Conservation (phyloP, 768 basidiomycete species). For the Trichaptum fuscoviolaceum region DNA sequence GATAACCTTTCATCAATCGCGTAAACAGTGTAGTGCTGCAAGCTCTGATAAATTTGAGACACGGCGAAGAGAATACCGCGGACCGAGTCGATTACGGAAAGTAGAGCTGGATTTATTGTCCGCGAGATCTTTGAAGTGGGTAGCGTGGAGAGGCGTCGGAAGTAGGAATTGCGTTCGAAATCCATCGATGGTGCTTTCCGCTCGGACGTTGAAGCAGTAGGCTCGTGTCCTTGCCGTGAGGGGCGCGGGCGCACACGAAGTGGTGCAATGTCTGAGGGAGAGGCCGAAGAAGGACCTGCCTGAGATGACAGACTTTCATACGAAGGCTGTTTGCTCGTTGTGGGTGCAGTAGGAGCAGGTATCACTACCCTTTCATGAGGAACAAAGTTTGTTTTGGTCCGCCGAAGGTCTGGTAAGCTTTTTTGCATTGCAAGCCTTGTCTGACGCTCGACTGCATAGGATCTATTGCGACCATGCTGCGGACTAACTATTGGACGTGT, state of each 20-base stretch:
- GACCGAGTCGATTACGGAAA: conserved; percentile 76
- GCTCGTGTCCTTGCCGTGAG: neutral
- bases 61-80: conserved; percentile 89
- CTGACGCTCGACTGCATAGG: conserved; percentile 38
- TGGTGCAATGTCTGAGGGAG: neutral
- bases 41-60: conserved; percentile 84
- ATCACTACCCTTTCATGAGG: conserved; percentile 7
- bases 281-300: neutral
- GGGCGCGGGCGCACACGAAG: neutral
- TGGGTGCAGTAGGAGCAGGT: neutral
- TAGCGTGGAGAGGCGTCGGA: conserved; percentile 81
- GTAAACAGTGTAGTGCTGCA: conserved; percentile 83
- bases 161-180: conserved; percentile 86
- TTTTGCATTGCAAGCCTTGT: conserved; percentile 56
- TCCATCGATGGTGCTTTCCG: conserved; percentile 57
- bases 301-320: neutral
- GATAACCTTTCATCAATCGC: conserved; percentile 80
- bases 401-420: conserved; percentile 81
- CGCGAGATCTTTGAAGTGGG: conserved; percentile 55
- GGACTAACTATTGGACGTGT: conserved; percentile 19
- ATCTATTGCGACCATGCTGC: conserved; percentile 46
- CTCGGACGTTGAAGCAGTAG: conserved; percentile 13
- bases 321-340: neutral
- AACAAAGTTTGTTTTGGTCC: conserved; percentile 7
- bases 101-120: conserved; percentile 64